Conservation (phyloP, 345 rosid genomes). For the Lagerstroemia speciosa region DNA sequence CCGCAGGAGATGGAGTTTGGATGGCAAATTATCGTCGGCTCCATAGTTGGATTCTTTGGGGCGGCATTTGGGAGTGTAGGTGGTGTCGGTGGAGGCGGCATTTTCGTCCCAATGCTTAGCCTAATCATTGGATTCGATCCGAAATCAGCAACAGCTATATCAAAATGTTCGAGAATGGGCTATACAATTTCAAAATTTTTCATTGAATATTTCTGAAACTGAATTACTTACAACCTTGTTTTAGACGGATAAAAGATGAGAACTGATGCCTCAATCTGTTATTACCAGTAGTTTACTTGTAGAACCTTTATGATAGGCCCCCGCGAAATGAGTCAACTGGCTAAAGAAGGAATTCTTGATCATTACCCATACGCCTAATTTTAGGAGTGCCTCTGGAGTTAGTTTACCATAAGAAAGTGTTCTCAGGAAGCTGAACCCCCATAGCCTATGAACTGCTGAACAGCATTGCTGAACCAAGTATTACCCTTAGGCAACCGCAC, state of each 20-base stretch:
- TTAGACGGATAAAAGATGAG: not conserved
- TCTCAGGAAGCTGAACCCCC: not conserved
- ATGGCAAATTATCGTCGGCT: constrained; percentile 61
- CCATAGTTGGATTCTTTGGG: constrained; percentile 65
- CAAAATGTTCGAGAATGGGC: constrained; percentile 51
- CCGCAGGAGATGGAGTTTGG: constrained; percentile 58
- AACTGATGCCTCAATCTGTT: not conserved
- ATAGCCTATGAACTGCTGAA: not conserved
- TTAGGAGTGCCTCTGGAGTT: not conserved
- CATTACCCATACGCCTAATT: not conserved
- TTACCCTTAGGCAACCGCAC: not conserved
- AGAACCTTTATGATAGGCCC: not conserved
- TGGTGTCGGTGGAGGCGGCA: constrained; percentile 51
- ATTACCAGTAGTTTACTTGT: not conserved
- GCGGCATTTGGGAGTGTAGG: constrained; percentile 87
- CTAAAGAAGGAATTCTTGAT: not conserved
- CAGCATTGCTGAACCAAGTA: not conserved
- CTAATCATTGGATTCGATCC: constrained; percentile 76
- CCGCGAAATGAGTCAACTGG: not conserved
- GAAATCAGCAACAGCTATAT: constrained; percentile 71
- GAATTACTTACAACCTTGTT: not conserved
- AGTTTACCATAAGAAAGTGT: not conserved
- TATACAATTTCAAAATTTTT: not conserved
- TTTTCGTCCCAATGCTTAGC: constrained; percentile 67
- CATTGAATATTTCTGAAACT: not conserved